Percentiles rank a stretch among this genome's conserved stretches.
Conservation (phyloP, 257 asterid species). For the Plectranthus barbatus region DNA sequence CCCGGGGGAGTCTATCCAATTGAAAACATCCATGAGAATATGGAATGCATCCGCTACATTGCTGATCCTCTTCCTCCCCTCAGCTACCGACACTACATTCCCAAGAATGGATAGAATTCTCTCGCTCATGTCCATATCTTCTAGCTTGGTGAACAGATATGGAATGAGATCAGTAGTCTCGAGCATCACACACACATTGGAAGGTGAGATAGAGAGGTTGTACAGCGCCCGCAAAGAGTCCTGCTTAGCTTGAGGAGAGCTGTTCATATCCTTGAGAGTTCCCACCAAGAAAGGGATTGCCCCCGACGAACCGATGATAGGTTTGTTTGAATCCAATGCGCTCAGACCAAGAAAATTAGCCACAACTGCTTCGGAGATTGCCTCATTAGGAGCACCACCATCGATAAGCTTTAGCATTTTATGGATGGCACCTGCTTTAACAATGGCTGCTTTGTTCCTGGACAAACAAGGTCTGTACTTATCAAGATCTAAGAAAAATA, state of each 20-base stretch:
- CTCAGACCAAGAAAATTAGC: conserved; percentile 85
- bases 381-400: conserved; percentile 18
- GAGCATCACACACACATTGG: conserved; percentile 33
- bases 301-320: conserved; percentile 71
- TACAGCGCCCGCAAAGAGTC: conserved; percentile 71
- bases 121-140: conserved; percentile 67
- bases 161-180: conserved; percentile 42
- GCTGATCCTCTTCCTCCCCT: conserved; percentile 66
- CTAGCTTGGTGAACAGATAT: conserved; percentile 41
- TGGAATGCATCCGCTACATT: conserved; percentile 45
- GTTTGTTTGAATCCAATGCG: conserved; percentile 78
- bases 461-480: not conserved
- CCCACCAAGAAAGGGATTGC: conserved; percentile 57
- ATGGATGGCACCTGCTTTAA: conserved; percentile 76
- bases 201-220: conserved; percentile 69
- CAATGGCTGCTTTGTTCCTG: conserved; percentile 89
- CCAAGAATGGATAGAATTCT: conserved; percentile 63
- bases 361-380: conserved; percentile 53
- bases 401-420: conserved; percentile 61
- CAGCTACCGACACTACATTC: conserved; percentile 48
- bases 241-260: conserved; percentile 33
- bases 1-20: conserved; percentile 72
- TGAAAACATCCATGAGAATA: conserved; percentile 47
- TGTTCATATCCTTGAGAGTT: conserved; percentile 20
- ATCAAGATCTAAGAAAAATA: no score